Percentiles rank a stretch among this genome's conserved stretches.
These are phyloP conservation scores for Trichoderma sp. DNA, from an alignment of 2,329 filamentous ascomycete genomes.

Conservation along the genomic window DNA sequence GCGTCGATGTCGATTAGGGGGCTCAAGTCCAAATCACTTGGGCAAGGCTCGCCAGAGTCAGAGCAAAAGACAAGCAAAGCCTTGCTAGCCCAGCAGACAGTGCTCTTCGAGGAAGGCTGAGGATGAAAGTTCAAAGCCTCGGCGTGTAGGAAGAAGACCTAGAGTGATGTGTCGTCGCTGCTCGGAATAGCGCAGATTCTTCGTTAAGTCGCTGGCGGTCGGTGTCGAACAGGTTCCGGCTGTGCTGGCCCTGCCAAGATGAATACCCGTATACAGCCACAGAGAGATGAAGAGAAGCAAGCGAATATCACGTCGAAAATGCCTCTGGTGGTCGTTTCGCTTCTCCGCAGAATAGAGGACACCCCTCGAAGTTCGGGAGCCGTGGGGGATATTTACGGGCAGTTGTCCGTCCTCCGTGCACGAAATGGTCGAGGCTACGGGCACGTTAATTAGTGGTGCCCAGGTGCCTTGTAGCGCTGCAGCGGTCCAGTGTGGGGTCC, in stretches of 20 bases:
- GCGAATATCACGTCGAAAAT: conserved; percentile 4
- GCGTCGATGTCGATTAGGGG: neutral
- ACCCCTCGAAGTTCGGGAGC: conserved; percentile 10
- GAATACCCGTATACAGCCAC: neutral
- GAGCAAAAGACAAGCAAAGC: neutral
- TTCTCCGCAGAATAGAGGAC: conserved; percentile 20
- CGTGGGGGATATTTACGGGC: conserved; percentile 10
- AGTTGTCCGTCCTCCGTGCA: neutral
- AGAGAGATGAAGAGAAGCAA: neutral
- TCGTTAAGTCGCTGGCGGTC: conserved; percentile 11
- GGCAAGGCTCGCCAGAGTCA: conserved; percentile 23
- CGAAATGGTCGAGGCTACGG: conserved; percentile 2
- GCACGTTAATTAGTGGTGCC: conserved; percentile 13
- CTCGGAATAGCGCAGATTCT: conserved; percentile 10
- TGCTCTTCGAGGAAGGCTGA: neutral
- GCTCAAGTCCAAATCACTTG: conserved; percentile 23
- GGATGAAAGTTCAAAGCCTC: neutral
- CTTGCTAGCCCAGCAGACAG: neutral
- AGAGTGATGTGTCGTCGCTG: neutral
- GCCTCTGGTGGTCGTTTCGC: conserved; percentile 10
- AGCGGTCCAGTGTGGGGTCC: conserved; percentile 18
- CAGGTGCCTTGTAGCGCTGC: neutral
- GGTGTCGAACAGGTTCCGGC: neutral
- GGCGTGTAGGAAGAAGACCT: too few relatives aligned
- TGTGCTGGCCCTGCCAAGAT: neutral